Conservation (phyloP, 768 basidiomycete species). For the Cyclocybe cylindracea region DNA sequence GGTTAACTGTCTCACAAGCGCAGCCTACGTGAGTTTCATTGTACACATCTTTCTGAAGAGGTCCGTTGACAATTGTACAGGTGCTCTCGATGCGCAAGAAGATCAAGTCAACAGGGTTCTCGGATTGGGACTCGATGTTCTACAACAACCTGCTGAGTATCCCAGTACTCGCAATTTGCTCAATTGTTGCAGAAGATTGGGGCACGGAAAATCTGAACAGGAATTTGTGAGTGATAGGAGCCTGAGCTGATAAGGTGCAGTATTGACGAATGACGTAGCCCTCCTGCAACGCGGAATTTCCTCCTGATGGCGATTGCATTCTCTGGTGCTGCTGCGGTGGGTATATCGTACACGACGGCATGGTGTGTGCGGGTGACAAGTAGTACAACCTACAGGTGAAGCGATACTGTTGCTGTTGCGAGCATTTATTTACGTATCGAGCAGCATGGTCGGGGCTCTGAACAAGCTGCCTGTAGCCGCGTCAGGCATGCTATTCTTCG, state of each 20-base stretch:
- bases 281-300: constrained; percentile 73
- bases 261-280: constrained; percentile 51
- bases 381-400: constrained; percentile 96
- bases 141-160: constrained; percentile 97
- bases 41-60: background rate
- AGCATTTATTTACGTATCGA: constrained; percentile 1
- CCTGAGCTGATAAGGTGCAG: background rate
- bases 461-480: constrained; percentile 98
- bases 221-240: constrained; percentile 76
- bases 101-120: constrained; percentile 92
- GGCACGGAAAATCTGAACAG: constrained; percentile 66
- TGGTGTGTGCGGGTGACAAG: constrained; percentile 97
- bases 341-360: constrained; percentile 97
- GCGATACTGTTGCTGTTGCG: background rate
- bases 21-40: constrained; percentile 72
- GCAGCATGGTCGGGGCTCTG: constrained; percentile 93
- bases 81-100: constrained; percentile 95
- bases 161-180: constrained; percentile 83
- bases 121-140: constrained; percentile 99
- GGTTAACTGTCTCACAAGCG: constrained; percentile 86
- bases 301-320: constrained; percentile 89
- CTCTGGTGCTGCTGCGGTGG: constrained; percentile 96
- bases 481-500: constrained; percentile 98
- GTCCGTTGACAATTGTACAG: constrained; percentile 37
- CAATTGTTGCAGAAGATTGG: constrained; percentile 90